phyloP scores from a whole-genome alignment of 495 filamentous ascomycete species.

The Podospora australis region DNA sequence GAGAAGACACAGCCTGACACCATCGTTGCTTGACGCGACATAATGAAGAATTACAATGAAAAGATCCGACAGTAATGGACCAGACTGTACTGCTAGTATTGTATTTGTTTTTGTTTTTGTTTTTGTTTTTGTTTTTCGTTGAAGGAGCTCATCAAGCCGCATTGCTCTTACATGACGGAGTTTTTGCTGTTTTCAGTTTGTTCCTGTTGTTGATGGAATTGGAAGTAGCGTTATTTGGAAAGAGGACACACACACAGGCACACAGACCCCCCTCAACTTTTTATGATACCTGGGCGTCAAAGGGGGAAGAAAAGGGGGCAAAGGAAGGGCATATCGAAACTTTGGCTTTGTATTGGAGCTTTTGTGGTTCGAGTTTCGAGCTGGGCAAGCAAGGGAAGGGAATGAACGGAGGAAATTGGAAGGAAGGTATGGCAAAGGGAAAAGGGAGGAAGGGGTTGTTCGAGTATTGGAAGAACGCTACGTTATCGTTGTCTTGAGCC shows the following conservation, averaged over 20 bases:
- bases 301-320: not conserved
- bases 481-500: no score
- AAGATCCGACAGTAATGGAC: no score
- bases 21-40: not conserved
- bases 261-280: not conserved
- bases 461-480: no score
- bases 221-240: constrained; percentile 12
- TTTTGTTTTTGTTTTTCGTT: not conserved
- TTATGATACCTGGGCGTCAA: constrained; percentile 21
- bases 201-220: constrained; percentile 1
- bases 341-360: not conserved
- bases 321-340: not conserved
- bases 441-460: not conserved
- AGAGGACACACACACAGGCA: constrained; percentile 4
- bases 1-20: constrained; percentile 8
- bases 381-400: not conserved
- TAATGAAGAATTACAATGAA: not conserved
- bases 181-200: not conserved
- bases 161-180: not conserved
- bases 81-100: constrained; percentile 13
- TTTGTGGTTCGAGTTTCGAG: not conserved
- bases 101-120: constrained; percentile 8
- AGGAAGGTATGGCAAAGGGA: not conserved
- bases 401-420: not conserved
- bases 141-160: no score